phyloP scores from a whole-genome alignment of 106 monocot species.

The Chionographis japonica region DNA sequence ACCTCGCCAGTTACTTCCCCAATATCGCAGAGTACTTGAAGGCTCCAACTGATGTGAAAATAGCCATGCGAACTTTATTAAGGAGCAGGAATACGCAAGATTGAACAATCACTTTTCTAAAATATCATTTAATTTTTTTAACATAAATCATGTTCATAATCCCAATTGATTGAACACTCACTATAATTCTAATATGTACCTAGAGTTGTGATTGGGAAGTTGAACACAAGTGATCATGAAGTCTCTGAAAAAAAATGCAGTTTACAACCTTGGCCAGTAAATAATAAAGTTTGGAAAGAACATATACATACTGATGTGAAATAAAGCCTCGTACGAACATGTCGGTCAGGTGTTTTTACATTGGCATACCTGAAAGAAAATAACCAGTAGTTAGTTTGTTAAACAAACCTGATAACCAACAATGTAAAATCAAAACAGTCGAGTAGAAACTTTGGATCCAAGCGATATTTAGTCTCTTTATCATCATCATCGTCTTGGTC shows the following conservation, averaged over 20 bases:
- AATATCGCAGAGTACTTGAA: too few species aligned
- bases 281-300: background rate
- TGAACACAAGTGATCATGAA: background rate
- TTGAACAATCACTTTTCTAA: too few species aligned
- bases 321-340: slow-evolving; percentile 97
- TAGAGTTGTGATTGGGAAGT: background rate
- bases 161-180: too few species aligned
- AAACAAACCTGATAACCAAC: background rate
- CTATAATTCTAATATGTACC: too few species aligned
- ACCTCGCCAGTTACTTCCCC: too few species aligned
- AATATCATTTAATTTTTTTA: too few species aligned
- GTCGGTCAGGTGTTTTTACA: slow-evolving; percentile 90
- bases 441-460: slow-evolving; percentile 78
- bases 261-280: background rate
- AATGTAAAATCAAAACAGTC: background rate
- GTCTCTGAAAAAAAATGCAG: background rate
- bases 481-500: slow-evolving; percentile 92
- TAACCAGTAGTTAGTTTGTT: background rate
- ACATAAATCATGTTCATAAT: too few species aligned
- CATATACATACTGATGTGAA: slow-evolving; percentile 81
- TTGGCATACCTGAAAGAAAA: slow-evolving; percentile 85
- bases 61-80: too few species aligned
- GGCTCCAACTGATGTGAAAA: too few species aligned
- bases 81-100: too few species aligned
- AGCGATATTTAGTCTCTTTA: slow-evolving; percentile 93